Conservation (phyloP, 352 stramenopile genomes). For the Globisporangium abappressorium region DNA sequence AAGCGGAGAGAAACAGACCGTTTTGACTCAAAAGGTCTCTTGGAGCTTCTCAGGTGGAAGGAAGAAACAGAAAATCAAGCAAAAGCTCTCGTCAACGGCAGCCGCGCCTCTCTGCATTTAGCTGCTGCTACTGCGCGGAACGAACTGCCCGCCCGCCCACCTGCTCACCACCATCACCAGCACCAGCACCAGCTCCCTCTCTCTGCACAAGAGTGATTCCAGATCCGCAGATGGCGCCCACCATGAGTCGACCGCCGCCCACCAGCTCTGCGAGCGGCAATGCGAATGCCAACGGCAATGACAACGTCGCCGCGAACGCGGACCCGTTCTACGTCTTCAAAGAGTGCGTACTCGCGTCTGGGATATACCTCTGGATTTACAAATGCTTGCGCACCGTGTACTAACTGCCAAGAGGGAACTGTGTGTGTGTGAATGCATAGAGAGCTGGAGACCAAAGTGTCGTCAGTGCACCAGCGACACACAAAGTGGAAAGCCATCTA, state of each 20-base stretch:
- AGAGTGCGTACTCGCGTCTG: conserved; percentile 38
- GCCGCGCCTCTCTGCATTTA: conserved; percentile 5
- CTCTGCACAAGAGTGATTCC: background rate
- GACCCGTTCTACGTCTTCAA: conserved; percentile 87
- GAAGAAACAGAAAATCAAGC: conserved; percentile 1
- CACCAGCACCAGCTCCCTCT: background rate
- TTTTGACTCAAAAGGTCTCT: conserved; percentile 5
- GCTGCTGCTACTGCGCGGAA: background rate
- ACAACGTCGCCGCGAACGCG: conserved; percentile 35
- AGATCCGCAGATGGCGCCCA: conserved; percentile 8
- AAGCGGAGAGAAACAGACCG: background rate
- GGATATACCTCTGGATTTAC: background rate
- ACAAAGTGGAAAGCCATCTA: conserved; percentile 61
- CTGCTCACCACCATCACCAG: background rate
- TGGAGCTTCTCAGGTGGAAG: conserved; percentile 2
- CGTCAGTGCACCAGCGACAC: conserved; percentile 64
- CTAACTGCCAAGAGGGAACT: background rate
- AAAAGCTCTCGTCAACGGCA: background rate
- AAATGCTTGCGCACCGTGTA: background rate
- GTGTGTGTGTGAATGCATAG: conserved; percentile 20
- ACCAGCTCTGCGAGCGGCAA: conserved; percentile 1
- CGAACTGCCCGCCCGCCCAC: background rate
- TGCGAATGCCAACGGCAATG: background rate
- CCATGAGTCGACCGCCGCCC: conserved; percentile 11
- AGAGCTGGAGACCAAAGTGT: conserved; percentile 76